Base-by-base conservation (phyloP, 1,139 yeast genomes). In the Entelexis paramagnoliae region DNA sequence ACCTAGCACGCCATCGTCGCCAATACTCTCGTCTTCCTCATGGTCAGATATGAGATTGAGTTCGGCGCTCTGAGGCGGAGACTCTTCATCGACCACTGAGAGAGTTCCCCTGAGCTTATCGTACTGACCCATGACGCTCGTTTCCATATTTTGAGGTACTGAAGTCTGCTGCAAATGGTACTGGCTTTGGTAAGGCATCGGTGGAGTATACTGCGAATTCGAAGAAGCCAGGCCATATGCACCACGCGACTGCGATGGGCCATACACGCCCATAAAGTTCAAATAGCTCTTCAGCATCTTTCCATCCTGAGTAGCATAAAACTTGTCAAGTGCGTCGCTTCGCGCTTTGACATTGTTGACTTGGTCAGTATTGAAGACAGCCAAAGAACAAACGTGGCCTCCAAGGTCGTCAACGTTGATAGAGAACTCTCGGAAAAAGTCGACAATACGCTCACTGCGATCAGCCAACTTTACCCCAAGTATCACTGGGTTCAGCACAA, bases 321-420 rank as follows among this genome's bases (percentile, higher is more conserved):
- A 75, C 30, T 69, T 70, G n/a, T 68, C 72, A 19, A 59, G 57
- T 34, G 57, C 55, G 35, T 58, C 59, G 9, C 59, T 58, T 7
- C 58, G 57, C 41, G 62, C 63, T 49, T 64, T 68, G 53, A 72
- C 76, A 59, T 76, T 74, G 58, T 75, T 78, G 57, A 75, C 75
- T 54, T 79, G 77, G 59, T 81, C 83, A 56, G 82, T 78, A 60
- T 85, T 84, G 67, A 91, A 93, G 80, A 86, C 84, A 2, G 98
- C 97, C 72, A 81, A 87, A 42, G 86, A 82, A 64, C 98, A 91
- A 35, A 91, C 95, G 62, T 89, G 84, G 0, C 99, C 99, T 0
- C 98, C 99, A 44, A 91, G 71, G 0, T 96, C 97, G 68, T 89
- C 97, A 46, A 89, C 87, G 65, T 89, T 93, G 13, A 88, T 80